phyloP scores from a whole-genome alignment of 176 grass and related monocot genomes.

The Cymbopogon citratus region DNA sequence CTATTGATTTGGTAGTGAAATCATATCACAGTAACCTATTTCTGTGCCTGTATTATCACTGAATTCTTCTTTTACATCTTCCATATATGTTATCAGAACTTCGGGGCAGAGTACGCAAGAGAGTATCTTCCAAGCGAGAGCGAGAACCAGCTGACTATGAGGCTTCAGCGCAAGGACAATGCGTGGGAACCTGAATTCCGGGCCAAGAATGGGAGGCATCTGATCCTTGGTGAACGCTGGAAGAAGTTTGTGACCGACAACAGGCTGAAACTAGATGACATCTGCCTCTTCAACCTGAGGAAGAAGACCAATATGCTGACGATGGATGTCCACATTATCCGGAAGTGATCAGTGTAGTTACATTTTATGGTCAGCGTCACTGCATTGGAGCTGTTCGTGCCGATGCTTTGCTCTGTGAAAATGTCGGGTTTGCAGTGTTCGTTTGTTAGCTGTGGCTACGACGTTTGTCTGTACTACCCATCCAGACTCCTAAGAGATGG shows the following conservation, averaged over 20 bases:
- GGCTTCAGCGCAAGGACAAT: conserved; percentile 2
- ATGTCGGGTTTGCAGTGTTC: no score
- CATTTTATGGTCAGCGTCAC: no score
- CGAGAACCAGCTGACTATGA: not conserved
- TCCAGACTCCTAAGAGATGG: no score
- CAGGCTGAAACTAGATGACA: conserved; percentile 21
- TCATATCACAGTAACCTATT: not conserved
- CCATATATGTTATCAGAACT: conserved; percentile 5
- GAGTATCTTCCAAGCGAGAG: conserved; percentile 12
- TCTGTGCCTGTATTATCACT: not conserved
- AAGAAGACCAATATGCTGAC: no score
- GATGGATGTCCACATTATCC: no score
- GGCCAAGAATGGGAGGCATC: not conserved
- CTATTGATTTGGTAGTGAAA: not conserved
- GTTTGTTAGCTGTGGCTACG: no score
- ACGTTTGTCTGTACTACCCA: no score
- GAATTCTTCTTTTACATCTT: not conserved
- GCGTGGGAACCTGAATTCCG: conserved; percentile 6
- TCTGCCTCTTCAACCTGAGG: not conserved
- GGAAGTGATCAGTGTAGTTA: no score
- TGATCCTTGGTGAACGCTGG: conserved; percentile 21
- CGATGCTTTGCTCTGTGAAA: no score
- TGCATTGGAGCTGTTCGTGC: no score
- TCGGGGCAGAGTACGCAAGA: conserved; percentile 3
- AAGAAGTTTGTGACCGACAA: conserved; percentile 36